A percentile compares a stretch with the other conserved stretches of the same genome.
These are phyloP conservation scores for Chrysosporium keratinophilum DNA, from an alignment of 2,329 filamentous ascomycete genomes.

Conservation along the genomic window DNA sequence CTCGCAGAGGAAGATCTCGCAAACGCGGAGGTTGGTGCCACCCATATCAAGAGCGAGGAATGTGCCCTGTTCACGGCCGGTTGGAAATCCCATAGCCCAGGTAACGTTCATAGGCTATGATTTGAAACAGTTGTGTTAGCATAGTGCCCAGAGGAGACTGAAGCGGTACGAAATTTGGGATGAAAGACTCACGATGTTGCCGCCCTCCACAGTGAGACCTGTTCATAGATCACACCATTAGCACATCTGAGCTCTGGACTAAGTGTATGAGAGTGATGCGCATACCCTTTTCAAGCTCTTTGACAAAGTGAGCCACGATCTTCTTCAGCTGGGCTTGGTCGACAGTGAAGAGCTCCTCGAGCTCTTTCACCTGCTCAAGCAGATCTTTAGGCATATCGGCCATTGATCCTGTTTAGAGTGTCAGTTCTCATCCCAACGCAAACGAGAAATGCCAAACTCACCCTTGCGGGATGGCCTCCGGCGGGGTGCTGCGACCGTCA, in stretches of 20 bases:
- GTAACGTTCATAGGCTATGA: slow-evolving; percentile 89
- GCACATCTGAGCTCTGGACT: slow-evolving; percentile 4
- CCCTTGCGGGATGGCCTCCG: slow-evolving; percentile 62
- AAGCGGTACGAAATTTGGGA: neutral
- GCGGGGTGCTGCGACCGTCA: slow-evolving; percentile 50
- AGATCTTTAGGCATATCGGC: slow-evolving; percentile 82
- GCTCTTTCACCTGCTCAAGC: slow-evolving; percentile 64
- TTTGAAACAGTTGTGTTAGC: slow-evolving; percentile 18
- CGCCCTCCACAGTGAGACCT: slow-evolving; percentile 78
- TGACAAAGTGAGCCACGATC: slow-evolving; percentile 80
- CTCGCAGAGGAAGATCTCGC: slow-evolving; percentile 74
- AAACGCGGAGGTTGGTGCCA: slow-evolving; percentile 89
- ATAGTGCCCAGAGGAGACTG: neutral
- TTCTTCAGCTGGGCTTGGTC: slow-evolving; percentile 70
- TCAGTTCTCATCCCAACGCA: slow-evolving; percentile 1
- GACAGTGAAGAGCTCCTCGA: slow-evolving; percentile 78
- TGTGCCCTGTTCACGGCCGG: slow-evolving; percentile 75
- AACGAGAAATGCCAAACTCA: slow-evolving; percentile 38
- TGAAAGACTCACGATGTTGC: slow-evolving; percentile 65
- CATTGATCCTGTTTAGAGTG: slow-evolving; percentile 55
- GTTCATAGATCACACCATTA: neutral
- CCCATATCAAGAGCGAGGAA: slow-evolving; percentile 91
- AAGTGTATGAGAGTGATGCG: too few relatives aligned
- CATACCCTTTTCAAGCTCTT: slow-evolving; percentile 79
- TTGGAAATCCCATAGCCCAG: slow-evolving; percentile 86